phyloP scores from a whole-genome alignment of 2,329 filamentous ascomycete genomes.

The Monosporascus sp. region DNA sequence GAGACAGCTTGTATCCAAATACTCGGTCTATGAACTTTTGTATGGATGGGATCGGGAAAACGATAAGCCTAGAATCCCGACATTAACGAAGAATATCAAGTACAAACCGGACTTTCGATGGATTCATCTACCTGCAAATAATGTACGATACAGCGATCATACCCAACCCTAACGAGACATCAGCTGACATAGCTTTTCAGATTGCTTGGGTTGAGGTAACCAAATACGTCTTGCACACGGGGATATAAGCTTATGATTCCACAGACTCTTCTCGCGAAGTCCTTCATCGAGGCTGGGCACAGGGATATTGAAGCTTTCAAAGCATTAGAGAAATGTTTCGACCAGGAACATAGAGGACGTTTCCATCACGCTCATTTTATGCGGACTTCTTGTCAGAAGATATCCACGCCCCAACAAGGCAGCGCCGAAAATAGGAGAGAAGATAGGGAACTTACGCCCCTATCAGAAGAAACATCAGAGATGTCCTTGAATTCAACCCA shows the following conservation, averaged over 20 bases:
- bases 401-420: slow-evolving; percentile 29
- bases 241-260: slow-evolving; percentile 8
- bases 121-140: slow-evolving; percentile 51
- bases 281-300: slow-evolving; percentile 58
- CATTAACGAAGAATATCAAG: slow-evolving; percentile 38
- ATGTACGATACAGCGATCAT: slow-evolving; percentile 24
- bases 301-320: slow-evolving; percentile 62
- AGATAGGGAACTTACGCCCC: slow-evolving; percentile 21
- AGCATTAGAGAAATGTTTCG: slow-evolving; percentile 55
- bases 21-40: slow-evolving; percentile 45
- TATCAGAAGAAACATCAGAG: slow-evolving; percentile 24
- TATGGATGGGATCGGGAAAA: slow-evolving; percentile 45
- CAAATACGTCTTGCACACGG: not conserved
- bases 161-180: slow-evolving; percentile 3
- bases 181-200: slow-evolving; percentile 27
- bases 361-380: slow-evolving; percentile 58
- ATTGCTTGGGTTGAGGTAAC: slow-evolving; percentile 56
- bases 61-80: slow-evolving; percentile 41
- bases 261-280: slow-evolving; percentile 53
- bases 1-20: slow-evolving; percentile 40
- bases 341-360: slow-evolving; percentile 56
- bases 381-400: slow-evolving; percentile 53
- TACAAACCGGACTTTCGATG: slow-evolving; percentile 45
- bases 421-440: slow-evolving; percentile 26
- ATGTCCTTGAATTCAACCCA: slow-evolving; percentile 15